Conservation (phyloP, 805 yeast species). For the Yarrowia sp. region DNA sequence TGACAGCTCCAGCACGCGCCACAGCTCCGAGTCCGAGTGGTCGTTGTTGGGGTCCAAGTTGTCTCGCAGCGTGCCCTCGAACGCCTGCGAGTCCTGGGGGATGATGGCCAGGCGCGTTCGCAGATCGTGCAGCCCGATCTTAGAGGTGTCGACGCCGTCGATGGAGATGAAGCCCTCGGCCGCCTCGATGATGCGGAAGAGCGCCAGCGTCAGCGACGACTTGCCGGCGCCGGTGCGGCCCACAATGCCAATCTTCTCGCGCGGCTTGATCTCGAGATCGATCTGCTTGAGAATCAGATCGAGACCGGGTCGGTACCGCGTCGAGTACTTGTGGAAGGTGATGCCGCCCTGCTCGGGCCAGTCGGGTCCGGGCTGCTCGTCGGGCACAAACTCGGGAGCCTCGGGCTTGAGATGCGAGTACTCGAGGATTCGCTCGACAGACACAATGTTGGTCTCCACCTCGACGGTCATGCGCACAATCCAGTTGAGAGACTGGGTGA, state of each 20-base stretch:
- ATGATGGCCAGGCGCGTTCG: slow-evolving; percentile 77
- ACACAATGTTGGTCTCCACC: slow-evolving; percentile 94
- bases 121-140: slow-evolving; percentile 73
- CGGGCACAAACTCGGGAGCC: slow-evolving; percentile 70
- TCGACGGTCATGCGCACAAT: slow-evolving; percentile 98
- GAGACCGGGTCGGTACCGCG: slow-evolving; percentile 78
- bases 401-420: slow-evolving; percentile 78
- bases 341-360: slow-evolving; percentile 80
- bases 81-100: slow-evolving; percentile 92
- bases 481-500: slow-evolving; percentile 94
- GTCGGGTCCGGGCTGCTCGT: slow-evolving; percentile 58
- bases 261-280: slow-evolving; percentile 58
- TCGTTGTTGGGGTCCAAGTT: slow-evolving; percentile 79
- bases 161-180: slow-evolving; percentile 66
- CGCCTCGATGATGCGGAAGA: slow-evolving; percentile 81
- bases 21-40: slow-evolving; percentile 72
- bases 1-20: slow-evolving; percentile 75
- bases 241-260: slow-evolving; percentile 90
- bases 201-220: slow-evolving; percentile 77
- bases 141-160: slow-evolving; percentile 64
- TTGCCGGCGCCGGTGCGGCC: slow-evolving; percentile 98
- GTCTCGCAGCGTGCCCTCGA: slow-evolving; percentile 80
- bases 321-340: slow-evolving; percentile 67
- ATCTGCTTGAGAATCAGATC: slow-evolving; percentile 75
- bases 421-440: slow-evolving; percentile 92